These are phyloP conservation scores for Coffea eugenioides DNA, from an alignment of 257 asterid species.

Conservation along the genomic window DNA sequence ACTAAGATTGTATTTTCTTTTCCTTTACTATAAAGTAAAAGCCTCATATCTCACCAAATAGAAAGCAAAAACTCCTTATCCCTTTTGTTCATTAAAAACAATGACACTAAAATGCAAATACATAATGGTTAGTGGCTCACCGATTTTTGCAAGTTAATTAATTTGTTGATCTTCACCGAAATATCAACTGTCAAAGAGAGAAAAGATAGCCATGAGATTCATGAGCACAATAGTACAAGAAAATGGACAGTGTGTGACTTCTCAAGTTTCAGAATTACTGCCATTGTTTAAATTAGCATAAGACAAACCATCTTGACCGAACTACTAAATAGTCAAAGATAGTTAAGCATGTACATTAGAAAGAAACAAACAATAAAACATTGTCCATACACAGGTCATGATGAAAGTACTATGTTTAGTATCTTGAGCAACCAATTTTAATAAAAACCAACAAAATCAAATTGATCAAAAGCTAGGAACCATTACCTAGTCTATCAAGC, in stretches of 20 bases:
- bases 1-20: not conserved
- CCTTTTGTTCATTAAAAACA: not conserved
- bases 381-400: not conserved
- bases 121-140: slow-evolving; percentile 41
- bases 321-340: not conserved
- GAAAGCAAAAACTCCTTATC: not conserved
- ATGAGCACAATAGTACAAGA: not conserved
- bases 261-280: no score
- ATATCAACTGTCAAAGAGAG: slow-evolving; percentile 60
- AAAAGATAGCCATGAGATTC: not conserved
- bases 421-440: not conserved
- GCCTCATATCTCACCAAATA: not conserved
- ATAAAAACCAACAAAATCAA: not conserved
- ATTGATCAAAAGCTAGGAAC: not conserved
- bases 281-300: no score
- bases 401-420: not conserved
- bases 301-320: not conserved
- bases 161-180: slow-evolving; percentile 72
- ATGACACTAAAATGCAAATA: not conserved
- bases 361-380: not conserved
- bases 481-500: slow-evolving; percentile 68
- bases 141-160: slow-evolving; percentile 87
- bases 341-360: not conserved
- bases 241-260: not conserved
- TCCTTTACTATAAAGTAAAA: not conserved